Base-by-base conservation (phyloP, 306 rosid genomes). In the Rubus idaeus region DNA sequence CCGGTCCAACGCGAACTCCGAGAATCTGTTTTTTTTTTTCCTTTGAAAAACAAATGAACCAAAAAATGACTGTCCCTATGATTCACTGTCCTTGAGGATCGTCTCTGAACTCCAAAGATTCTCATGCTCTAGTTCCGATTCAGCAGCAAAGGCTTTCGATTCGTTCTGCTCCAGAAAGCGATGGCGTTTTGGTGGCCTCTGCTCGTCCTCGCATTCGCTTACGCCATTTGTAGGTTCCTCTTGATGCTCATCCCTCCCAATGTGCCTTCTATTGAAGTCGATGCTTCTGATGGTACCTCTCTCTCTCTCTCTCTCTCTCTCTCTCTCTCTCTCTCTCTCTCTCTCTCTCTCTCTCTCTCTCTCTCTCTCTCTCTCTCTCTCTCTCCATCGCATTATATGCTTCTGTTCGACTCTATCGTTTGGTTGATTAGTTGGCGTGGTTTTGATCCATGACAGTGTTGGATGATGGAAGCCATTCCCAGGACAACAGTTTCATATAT, bases 161-260 rank as follows among this genome's bases (percentile, higher is more conserved):
- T 46, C 9, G 17, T 64, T 10, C 57, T n/a, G 56, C 39, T 6
- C 30, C 49, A 9, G 8, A 41, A 53, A 55, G 76, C 79, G 57
- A 92, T 91, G 96, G 89, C 90, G 60, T 88, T 95, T 66, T 95
- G 97, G 98, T 95, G 98, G 99, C 86, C 93, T 44, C 71, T 91
- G 68, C 9, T 95, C 62, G 96, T 95, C 78, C 78, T 95, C 8
- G 97, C 84, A 16, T 60, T 92, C 71, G 91, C 98, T 75, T 92
- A 89, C 87, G 97, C 84, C 73, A 78, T 95, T 79, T 87, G 97
- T 75, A 87, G 89, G 80, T 83, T 95, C 82, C 98, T 95, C 64
- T 83, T 92, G 75, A 75, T 87, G 81, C 99, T 95, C 78, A 95
- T 92, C 83, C 98, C 99, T 82, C 94, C 88, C 23, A 95, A 91